phyloP scores from a whole-genome alignment of 2,329 filamentous ascomycete species.

The Cercospora sp. region DNA sequence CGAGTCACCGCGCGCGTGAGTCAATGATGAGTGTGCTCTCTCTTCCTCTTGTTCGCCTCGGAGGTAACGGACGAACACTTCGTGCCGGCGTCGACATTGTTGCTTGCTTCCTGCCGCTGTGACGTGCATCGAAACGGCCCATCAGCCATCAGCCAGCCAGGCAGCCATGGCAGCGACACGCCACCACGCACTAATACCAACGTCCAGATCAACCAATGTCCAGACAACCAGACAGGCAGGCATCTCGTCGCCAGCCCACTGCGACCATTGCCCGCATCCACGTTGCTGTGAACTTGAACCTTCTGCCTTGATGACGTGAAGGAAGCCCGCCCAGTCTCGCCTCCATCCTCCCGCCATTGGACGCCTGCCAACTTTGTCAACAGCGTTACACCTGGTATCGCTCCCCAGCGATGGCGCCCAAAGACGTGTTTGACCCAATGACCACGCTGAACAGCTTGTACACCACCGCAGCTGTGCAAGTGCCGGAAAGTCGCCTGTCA shows the following conservation, averaged over 20 bases:
- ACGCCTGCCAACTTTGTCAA: not conserved
- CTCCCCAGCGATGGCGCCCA: not conserved
- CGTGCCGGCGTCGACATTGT: not conserved
- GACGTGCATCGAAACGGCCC: not conserved
- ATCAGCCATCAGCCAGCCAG: not conserved
- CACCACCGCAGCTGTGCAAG: not conserved
- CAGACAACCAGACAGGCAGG: not conserved
- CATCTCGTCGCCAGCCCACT: not conserved
- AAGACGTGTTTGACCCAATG: not conserved
- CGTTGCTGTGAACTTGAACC: no score
- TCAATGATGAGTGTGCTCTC: not conserved
- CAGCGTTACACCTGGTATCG: not conserved
- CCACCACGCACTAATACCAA: not conserved
- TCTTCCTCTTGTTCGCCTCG: not conserved
- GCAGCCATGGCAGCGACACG: not conserved
- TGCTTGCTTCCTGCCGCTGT: not conserved
- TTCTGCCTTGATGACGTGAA: not conserved
- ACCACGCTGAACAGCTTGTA: not conserved
- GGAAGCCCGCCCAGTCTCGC: not conserved
- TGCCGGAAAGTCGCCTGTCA: not conserved
- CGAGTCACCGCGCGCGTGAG: not conserved
- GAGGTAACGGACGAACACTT: not conserved
- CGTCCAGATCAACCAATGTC: not conserved
- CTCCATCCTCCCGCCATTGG: not conserved
- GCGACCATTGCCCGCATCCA: not conserved